Evolutionary conservation across 768 basidiomycete genomes (phyloP), one percentile per base, ranked within the genome.

Genomic region (Termitomyces sp.): DNA sequence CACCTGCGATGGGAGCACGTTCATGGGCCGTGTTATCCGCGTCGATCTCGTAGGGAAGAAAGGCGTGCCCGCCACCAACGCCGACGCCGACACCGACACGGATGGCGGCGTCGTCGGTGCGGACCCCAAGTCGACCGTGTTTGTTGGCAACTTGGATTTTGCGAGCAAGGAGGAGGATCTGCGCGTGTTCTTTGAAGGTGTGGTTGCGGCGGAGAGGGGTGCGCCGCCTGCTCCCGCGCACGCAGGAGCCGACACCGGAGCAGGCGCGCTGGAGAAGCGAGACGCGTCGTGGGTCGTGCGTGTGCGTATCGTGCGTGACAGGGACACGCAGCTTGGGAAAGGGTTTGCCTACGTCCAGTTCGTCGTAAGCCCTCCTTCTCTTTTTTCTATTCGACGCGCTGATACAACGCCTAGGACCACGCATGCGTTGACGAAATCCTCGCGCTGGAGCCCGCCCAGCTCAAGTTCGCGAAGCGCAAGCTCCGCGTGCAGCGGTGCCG

Each of bases 301-400:
- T 36, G 93, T 97, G n/a, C 82, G 96, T 44, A 85, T 97, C 63
- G 80, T 97, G 52, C 81, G 92, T 48, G 96, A 98, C 69, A 85
- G 84, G 63, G 92, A 90, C 58, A 97, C 93, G 1, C 93, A 94
- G 63, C 81, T 98, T 14, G 96, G 95, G 13, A 97, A 96, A 72
- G 95, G 95, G 5, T 95, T 98, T 69, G 93, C 90, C 10, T 97
- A 98, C 66, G 86, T 98, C 20, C 87, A 93, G 64, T 92, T 98
- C 61, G 69, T 76, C 56, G 96, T 96, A 70, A 60, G 88, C 77
- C 49, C 20, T 30, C 38, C 46, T 24, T 20, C 0, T 35, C 49
- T 26, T 43, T 18, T 40, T 5, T 3, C 18, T 7, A 16, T 38
- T 20, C 5, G 1, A 7, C 18, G 38, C 3, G 18, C 5, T 18